Evolutionary conservation across 768 basidiomycete genomes (phyloP).

Genomic region (Xanthoconium purpureum): DNA sequence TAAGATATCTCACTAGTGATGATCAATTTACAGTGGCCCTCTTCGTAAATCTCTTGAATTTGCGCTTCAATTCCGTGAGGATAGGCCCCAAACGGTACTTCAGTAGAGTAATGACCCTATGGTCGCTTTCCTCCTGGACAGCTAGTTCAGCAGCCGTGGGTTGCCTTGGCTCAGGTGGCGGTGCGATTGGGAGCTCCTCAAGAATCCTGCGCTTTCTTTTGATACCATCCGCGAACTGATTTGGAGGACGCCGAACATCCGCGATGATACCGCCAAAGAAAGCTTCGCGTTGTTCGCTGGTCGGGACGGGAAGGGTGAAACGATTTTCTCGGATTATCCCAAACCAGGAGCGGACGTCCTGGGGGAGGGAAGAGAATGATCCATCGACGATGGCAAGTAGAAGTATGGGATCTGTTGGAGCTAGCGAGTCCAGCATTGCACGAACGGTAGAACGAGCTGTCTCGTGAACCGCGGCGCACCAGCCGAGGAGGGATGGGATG

Average conservation of each 20-base stretch:
- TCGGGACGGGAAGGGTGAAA: conserved; percentile 57
- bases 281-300: conserved; percentile 49
- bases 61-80: conserved; percentile 83
- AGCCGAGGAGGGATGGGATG: conserved; percentile 83
- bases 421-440: conserved; percentile 86
- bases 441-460: conserved; percentile 81
- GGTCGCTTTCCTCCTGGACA: conserved; percentile 78
- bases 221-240: conserved; percentile 85
- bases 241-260: conserved; percentile 73
- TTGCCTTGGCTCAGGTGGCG: conserved; percentile 81
- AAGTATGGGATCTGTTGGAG: conserved; percentile 91
- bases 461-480: conserved; percentile 84
- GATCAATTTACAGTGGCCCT: conserved; percentile 58
- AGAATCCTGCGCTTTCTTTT: conserved; percentile 79
- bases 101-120: conserved; percentile 71
- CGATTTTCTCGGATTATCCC: conserved; percentile 74
- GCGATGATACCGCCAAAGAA: conserved; percentile 78
- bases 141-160: conserved; percentile 82
- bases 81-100: conserved; percentile 91
- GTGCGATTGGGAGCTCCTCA: conserved; percentile 84
- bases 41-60: conserved; percentile 89
- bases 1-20: neutral
- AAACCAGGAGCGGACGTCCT: conserved; percentile 90
- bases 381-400: conserved; percentile 89
- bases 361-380: conserved; percentile 60